Evolutionary conservation across 2,329 filamentous ascomycete genomes (phyloP).

Genomic region (Aspergillus sp.): DNA sequence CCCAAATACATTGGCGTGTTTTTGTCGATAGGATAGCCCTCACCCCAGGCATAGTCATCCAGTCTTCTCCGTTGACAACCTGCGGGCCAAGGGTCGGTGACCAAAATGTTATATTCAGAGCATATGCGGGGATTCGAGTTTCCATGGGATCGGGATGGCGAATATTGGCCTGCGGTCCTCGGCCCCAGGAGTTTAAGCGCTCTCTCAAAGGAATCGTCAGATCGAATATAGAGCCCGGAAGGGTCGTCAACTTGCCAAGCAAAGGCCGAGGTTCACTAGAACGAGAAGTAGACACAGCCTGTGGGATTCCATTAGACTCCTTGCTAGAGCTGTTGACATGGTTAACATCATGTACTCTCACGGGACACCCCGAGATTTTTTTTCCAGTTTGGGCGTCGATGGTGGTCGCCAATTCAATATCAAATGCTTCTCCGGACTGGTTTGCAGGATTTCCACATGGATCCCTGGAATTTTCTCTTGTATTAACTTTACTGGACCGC

Average conservation of each 20-base stretch:
- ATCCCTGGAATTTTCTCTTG: slow-evolving; percentile 6
- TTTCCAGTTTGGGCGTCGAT: slow-evolving; percentile 40
- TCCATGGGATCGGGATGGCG: slow-evolving; percentile 61
- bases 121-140: slow-evolving; percentile 72
- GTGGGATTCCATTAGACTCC: slow-evolving; percentile 1
- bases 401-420: slow-evolving; percentile 35
- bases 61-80: slow-evolving; percentile 53
- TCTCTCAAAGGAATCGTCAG: slow-evolving; percentile 63
- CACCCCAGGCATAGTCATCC: slow-evolving; percentile 49
- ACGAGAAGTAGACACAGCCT: slow-evolving; percentile 4
- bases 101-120: slow-evolving; percentile 73
- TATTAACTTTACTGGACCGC: slow-evolving; percentile 21
- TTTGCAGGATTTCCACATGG: slow-evolving; percentile 4
- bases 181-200: slow-evolving; percentile 72
- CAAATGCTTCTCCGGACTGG: slow-evolving; percentile 13
- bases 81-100: slow-evolving; percentile 61
- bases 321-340: too few species aligned
- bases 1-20: slow-evolving; percentile 66
- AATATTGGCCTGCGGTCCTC: slow-evolving; percentile 63
- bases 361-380: slow-evolving; percentile 20
- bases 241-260: slow-evolving; percentile 64
- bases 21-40: slow-evolving; percentile 75
- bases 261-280: slow-evolving; percentile 33
- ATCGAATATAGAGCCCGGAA: slow-evolving; percentile 59
- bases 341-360: not conserved